phyloP scores from a whole-genome alignment of 1,284 basidiomycete genomes.

The Irpex sp. region DNA sequence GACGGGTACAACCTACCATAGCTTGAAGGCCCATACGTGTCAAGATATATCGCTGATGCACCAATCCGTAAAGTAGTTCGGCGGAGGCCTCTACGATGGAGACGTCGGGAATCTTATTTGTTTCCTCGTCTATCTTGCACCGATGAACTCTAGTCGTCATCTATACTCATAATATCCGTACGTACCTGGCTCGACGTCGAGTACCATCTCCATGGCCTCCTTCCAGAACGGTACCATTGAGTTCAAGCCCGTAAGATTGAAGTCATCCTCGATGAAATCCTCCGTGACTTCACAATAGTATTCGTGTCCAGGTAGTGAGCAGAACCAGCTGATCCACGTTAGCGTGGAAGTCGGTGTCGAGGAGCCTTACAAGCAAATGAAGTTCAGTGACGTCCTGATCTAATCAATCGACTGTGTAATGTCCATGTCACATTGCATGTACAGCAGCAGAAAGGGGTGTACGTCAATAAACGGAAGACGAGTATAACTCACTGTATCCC shows the following conservation, averaged over 20 bases:
- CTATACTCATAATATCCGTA: conserved; percentile 17
- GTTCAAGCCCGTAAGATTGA: conserved; percentile 96
- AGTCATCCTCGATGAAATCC: conserved; percentile 99
- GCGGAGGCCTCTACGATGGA: conserved; percentile 98
- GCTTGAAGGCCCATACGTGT: conserved; percentile 91
- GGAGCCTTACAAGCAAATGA: conserved; percentile 50
- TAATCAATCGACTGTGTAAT: neutral
- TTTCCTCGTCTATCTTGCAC: conserved; percentile 75
- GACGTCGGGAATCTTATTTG: conserved; percentile 88
- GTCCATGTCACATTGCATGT: neutral
- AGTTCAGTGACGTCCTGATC: neutral
- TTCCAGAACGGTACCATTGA: conserved; percentile 98
- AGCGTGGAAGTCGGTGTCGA: conserved; percentile 83
- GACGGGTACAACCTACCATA: conserved; percentile 63
- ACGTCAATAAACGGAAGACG: neutral
- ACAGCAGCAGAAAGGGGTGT: neutral
- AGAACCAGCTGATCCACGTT: conserved; percentile 99
- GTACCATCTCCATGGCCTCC: conserved; percentile 99
- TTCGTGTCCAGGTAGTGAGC: conserved; percentile 96
- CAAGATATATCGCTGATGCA: conserved; percentile 96
- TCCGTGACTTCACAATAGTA: conserved; percentile 98
- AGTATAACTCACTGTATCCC: conserved; percentile 29
- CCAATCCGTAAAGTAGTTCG: conserved; percentile 95
- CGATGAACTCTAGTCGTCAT: neutral
- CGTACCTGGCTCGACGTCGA: conserved; percentile 97